phyloP scores from a whole-genome alignment of 345 rosid species.

The Erucastrum elatum region DNA sequence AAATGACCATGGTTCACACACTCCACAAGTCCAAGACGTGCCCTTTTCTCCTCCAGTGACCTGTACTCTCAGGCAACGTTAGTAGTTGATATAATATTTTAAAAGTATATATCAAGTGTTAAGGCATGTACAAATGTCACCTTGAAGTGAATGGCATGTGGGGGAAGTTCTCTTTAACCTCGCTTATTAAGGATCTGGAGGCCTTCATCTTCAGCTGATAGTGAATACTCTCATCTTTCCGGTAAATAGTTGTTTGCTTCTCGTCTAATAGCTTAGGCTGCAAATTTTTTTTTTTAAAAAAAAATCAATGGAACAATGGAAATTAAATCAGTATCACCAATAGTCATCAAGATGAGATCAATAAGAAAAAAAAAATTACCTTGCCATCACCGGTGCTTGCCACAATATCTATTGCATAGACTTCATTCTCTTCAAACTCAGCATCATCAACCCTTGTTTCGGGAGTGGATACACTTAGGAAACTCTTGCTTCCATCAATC shows the following conservation, averaged over 20 bases:
- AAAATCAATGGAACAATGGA: not conserved
- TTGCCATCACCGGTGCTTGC: constrained; percentile 97
- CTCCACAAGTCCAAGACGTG: constrained; percentile 88
- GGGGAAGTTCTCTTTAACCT: constrained; percentile 75
- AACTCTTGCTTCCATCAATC: constrained; percentile 86
- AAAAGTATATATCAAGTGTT: not conserved
- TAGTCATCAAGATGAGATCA: not conserved
- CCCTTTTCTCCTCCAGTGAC: constrained; percentile 97
- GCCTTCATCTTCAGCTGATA: constrained; percentile 98
- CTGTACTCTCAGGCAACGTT: constrained; percentile 35
- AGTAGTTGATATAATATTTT: not conserved
- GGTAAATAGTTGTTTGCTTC: constrained; percentile 91
- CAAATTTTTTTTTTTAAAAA: constrained; percentile 16
- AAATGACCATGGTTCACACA: constrained; percentile 94
- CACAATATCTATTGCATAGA: constrained; percentile 85
- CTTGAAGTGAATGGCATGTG: constrained; percentile 91
- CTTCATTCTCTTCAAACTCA: constrained; percentile 97
- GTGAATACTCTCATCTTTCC: constrained; percentile 78
- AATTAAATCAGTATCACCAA: not conserved
- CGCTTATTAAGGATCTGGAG: constrained; percentile 94
- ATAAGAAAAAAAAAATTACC: constrained; percentile 47
- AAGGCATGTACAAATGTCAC: constrained; percentile 39
- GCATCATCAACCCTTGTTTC: constrained; percentile 92
- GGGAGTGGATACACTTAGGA: constrained; percentile 67
- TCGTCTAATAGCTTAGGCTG: constrained; percentile 97